Conservation (phyloP, 2,329 filamentous ascomycete genomes). For the Meredithiella fracta region DNA sequence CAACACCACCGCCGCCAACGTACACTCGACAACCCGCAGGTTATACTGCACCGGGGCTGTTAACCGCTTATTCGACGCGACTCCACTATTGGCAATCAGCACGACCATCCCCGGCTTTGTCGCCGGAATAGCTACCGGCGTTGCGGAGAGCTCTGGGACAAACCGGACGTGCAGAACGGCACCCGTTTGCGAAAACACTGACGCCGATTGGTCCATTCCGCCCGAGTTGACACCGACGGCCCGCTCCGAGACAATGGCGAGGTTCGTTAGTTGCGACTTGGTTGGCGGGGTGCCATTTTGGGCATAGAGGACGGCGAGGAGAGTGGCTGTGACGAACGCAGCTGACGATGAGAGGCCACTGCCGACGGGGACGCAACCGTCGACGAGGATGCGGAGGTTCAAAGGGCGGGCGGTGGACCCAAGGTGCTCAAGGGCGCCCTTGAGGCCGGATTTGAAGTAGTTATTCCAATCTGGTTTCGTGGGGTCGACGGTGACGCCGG, state of each 20-base stretch:
- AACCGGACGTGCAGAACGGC: slow-evolving; percentile 85
- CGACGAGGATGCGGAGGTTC: slow-evolving; percentile 57
- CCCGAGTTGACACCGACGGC: slow-evolving; percentile 93
- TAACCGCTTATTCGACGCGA: slow-evolving; percentile 85
- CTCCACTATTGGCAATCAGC: slow-evolving; percentile 85
- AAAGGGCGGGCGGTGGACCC: slow-evolving; percentile 38
- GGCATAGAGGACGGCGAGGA: slow-evolving; percentile 71
- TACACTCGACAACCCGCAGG: slow-evolving; percentile 88
- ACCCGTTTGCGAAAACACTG: slow-evolving; percentile 76
- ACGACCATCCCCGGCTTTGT: slow-evolving; percentile 75
- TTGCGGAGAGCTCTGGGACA: slow-evolving; percentile 57
- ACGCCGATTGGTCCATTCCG: slow-evolving; percentile 95
- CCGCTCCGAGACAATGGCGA: slow-evolving; percentile 87
- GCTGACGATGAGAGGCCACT: slow-evolving; percentile 88
- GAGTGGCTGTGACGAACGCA: slow-evolving; percentile 80
- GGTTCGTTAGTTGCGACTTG: slow-evolving; percentile 81
- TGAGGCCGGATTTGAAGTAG: slow-evolving; percentile 88
- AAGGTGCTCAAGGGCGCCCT: slow-evolving; percentile 65
- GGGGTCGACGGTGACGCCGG: slow-evolving; percentile 59
- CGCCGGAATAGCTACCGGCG: slow-evolving; percentile 65
- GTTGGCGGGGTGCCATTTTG: slow-evolving; percentile 55
- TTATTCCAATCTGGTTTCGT: slow-evolving; percentile 88
- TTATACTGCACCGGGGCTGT: slow-evolving; percentile 94
- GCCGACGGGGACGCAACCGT: slow-evolving; percentile 82
- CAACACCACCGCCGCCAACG: slow-evolving; percentile 60